Conservation (phyloP, 768 basidiomycete genomes). For the Tremella mesenterica region DNA sequence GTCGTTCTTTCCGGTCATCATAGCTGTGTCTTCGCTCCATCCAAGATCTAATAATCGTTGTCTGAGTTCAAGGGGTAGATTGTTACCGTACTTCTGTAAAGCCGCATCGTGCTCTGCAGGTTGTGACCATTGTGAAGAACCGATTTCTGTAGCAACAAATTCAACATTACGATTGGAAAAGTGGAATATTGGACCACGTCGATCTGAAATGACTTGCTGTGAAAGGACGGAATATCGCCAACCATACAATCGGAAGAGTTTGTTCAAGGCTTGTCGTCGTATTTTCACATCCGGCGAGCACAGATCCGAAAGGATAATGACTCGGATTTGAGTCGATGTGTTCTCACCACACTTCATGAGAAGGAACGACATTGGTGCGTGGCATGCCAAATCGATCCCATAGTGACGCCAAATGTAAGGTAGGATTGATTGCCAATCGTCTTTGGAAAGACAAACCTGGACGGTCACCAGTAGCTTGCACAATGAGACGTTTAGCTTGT, state of each 20-base stretch:
- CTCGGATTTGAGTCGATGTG: slow-evolving; percentile 8
- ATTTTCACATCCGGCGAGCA: not conserved
- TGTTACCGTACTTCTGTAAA: slow-evolving; percentile 25
- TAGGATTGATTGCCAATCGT: slow-evolving; percentile 23
- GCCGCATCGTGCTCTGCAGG: slow-evolving; percentile 28
- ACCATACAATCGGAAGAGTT: slow-evolving; percentile 18
- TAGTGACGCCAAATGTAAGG: slow-evolving; percentile 16
- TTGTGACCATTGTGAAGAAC: slow-evolving; percentile 23
- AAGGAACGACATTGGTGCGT: slow-evolving; percentile 14
- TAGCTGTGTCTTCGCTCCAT: slow-evolving; percentile 26
- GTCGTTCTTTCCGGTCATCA: slow-evolving; percentile 14
- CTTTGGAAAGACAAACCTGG: slow-evolving; percentile 17
- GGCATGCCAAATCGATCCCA: not conserved
- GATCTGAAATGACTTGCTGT: slow-evolving; percentile 14
- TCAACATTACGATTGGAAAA: slow-evolving; percentile 21
- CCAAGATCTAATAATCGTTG: slow-evolving; percentile 35
- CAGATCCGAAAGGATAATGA: slow-evolving; percentile 12
- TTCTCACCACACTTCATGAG: slow-evolving; percentile 29
- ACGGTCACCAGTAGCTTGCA: slow-evolving; percentile 11
- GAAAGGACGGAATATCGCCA: slow-evolving; percentile 27
- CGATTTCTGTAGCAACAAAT: slow-evolving; percentile 32
- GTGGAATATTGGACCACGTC: slow-evolving; percentile 30
- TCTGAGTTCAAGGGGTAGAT: slow-evolving; percentile 26
- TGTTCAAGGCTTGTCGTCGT: slow-evolving; percentile 12
- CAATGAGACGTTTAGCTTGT: not conserved